These are phyloP conservation scores for Metschnikowia gruessii DNA, from an alignment of 805 yeast species.

Conservation along the genomic window DNA sequence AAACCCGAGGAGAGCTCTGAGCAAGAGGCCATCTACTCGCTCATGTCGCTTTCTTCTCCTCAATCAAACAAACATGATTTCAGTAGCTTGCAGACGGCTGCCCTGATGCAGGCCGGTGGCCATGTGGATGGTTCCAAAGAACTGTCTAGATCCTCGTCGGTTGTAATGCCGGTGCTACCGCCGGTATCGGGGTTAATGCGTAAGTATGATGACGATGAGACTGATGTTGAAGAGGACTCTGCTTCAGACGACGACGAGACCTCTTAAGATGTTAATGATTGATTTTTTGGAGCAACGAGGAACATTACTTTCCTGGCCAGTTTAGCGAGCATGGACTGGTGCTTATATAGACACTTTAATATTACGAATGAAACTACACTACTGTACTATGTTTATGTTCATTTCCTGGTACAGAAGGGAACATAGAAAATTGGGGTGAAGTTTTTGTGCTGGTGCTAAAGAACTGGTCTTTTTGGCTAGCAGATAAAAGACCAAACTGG, in stretches of 20 bases:
- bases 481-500: too few species aligned
- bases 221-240: constrained; percentile 33
- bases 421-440: too few species aligned
- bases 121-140: constrained; percentile 18
- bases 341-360: constrained; percentile 4
- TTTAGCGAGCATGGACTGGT: constrained; percentile 13
- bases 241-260: constrained; percentile 25
- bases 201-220: constrained; percentile 31
- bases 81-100: constrained; percentile 25
- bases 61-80: constrained; percentile 29
- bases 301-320: not conserved
- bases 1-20: constrained; percentile 34
- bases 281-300: not conserved
- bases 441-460: too few species aligned
- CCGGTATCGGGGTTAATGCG: constrained; percentile 29
- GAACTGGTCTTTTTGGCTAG: too few species aligned
- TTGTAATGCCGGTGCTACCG: constrained; percentile 25
- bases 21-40: constrained; percentile 54
- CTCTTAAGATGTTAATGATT: not conserved
- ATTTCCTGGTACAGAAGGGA: too few species aligned
- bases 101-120: not conserved
- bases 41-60: constrained; percentile 56
- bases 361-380: not conserved
- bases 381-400: too few species aligned
- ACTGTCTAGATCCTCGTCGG: constrained; percentile 27